Base-by-base conservation (phyloP, 75 land plant genomes). In the Pinus taeda region DNA sequence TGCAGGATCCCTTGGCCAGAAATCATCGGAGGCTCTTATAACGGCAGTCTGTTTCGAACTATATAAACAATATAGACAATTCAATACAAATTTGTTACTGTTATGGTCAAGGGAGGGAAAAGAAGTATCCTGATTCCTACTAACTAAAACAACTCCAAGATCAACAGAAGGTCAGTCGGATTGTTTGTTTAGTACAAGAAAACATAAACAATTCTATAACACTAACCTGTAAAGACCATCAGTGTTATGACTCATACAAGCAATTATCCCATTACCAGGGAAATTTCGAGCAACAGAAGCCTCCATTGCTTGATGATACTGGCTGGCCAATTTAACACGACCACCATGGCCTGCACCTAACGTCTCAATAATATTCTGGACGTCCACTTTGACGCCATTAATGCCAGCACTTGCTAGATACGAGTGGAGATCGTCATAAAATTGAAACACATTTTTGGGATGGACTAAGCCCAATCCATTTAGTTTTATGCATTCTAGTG, bases 231-330 rank as follows among this genome's bases (percentile, higher is more conserved):
- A 95, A 64, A 95, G 79, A 61, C 83, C 88, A 77, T 95, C 98
- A 30, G 98, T 96, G 78, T 91, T 96, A 71, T 96, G 98, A 73
- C 97, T 91, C 98, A 96, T 96, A 78, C 98, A 93, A 63, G 91
- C 87, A 62, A 96, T 92, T 59, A 96, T 92, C 33, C 92, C 94
- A 86, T 96, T 96, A 59, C 90, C 94, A 4, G 80, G 87, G 76
- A 96, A 96, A 74, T 93, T 93, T 57, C 84, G 79, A 29, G 92
- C 84, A 72, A 93, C 84, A n/a, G 98, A 96, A 22, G 89, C 91
- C 76, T 96, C 94, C 22, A 96, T 64, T 22, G 98, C 92, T 80
- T 87, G 81, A 67, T 96, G 94, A 64, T 91, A 89, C 66, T 89
- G 88, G 67, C 89, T 81, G 21, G 93, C 82, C 62, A 95, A 82